Base-by-base conservation (phyloP, 805 yeast genomes). In the Suhomyces tanzawaensis region DNA sequence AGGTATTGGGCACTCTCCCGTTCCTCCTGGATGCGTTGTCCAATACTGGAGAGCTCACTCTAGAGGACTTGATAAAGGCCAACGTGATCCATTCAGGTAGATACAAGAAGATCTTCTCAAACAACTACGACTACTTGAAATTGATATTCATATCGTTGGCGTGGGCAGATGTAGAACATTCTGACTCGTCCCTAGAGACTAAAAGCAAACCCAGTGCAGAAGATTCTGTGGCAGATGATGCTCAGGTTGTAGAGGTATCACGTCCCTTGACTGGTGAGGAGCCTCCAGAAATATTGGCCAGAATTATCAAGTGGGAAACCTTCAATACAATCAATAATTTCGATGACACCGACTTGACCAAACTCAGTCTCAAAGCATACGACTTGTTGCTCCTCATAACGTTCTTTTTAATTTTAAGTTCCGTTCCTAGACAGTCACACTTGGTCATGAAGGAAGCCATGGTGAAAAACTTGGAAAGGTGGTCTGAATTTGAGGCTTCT, bases 1-100 rank as follows among this genome's bases (percentile, higher is more conserved):
- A 58, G 21, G 65, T 67, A 4, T 37, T 82, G 19, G 69, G 78
- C 1, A 60, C 62, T 19, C 75, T 72, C 47, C 86, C 86, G 0
- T 66, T 77, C 37, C 40, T 77, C 6, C 55, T 60, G 16, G 65
- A 64, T 13, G 45, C 53, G 21, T 52, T 49, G 4, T 54, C 52
- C 6, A 57, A 65, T 1, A 72, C 71, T 11, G 29, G 18, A 2
- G 40, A 36, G 11, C 72, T 78, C 44, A 66, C 72, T 0, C 39
- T 77, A 4, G 52, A 51, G 22, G 55, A 53, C 26, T 42, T 66
- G 19, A 32, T 64, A 4, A 42, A 57, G 2, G 47, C 64, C 3
- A 27, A 50, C 4, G 33, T 71, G 0, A 58, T 81, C 4, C 69
- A 71, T 44, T 55, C 59, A 11, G 76, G 75, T 2, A 60, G 77